Conservation (phyloP, 2,329 filamentous ascomycete species). For the Ophiostoma tasmaniense region DNA sequence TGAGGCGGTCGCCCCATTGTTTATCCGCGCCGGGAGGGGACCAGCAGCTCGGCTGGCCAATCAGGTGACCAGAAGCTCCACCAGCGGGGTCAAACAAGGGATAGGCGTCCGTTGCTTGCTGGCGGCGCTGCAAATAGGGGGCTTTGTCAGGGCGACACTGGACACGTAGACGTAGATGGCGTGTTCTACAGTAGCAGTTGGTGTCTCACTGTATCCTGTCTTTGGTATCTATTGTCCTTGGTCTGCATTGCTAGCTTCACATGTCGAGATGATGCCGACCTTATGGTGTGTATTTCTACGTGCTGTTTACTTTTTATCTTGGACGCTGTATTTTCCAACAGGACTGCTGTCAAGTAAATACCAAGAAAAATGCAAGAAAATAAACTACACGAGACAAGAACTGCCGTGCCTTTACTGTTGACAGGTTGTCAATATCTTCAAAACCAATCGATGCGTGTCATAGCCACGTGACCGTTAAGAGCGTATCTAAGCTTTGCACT, state of each 20-base stretch:
- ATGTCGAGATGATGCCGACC: background rate
- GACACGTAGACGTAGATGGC: constrained; percentile 3
- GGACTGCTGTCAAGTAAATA: background rate
- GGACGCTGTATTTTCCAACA: too few relatives aligned
- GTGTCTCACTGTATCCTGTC: background rate
- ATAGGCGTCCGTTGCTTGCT: constrained; percentile 4
- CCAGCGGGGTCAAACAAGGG: constrained; percentile 9
- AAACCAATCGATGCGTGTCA: background rate
- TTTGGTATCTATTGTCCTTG: background rate
- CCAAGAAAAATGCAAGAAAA: background rate
- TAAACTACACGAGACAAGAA: background rate
- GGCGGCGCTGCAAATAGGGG: constrained; percentile 12
- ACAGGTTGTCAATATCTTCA: background rate
- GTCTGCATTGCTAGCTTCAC: background rate
- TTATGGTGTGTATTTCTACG: background rate
- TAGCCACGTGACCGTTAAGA: constrained; percentile 4
- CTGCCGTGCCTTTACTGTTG: background rate
- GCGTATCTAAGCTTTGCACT: background rate
- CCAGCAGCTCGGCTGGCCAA: constrained; percentile 1
- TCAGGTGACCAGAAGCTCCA: constrained; percentile 14
- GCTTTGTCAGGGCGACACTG: constrained; percentile 6
- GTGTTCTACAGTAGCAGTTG: background rate
- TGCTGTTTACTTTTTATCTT: background rate
- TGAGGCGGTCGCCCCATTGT: constrained; percentile 17
- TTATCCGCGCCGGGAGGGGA: constrained; percentile 18